Base-by-base conservation (phyloP, 2,329 filamentous ascomycete species). In the Colletotrichum spaethianum region DNA sequence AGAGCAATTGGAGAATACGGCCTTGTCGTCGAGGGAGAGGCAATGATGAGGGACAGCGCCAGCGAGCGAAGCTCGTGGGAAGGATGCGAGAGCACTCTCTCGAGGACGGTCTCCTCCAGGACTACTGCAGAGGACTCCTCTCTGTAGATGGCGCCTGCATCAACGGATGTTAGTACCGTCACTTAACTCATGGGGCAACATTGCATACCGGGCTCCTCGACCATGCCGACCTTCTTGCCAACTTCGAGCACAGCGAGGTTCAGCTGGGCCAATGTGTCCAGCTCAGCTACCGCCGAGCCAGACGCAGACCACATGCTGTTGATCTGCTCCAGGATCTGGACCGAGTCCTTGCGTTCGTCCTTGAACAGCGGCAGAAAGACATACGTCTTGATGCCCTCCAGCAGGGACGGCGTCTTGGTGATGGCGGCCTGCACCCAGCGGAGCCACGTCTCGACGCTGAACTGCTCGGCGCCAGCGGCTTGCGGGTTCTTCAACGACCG, bases 31-130 rank as follows among this genome's bases (percentile, higher is more conserved):
- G 93, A 90, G 12, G 91, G 90, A 0, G 94, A 96, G 12, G 92
- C 91, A 16, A 94, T 90, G 9, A 98, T 87, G 16, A 98, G 87
- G 36, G 94, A 94, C 46, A 98, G 87, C 0, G 94, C 94, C n/a
- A 95, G 89, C 31, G 95, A 89, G 36, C 95, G 91, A 63, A 96
- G 91, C 74, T 90, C 86, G 76, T 90, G 84, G 76, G 90, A 90
- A 52, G 86, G 86, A 81, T 89, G 86, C 3, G 83, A 83, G 38
- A 92, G 80, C 3, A 92, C 85, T 42, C 78, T 81, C 46, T 88
- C 86, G 9, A 93, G 80, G 2, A 88, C 81, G 16, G 79, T 73
- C 67, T 83, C 82, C 65, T 84, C 80, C 42, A 88, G 77, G 1
- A 82, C 77, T 31, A 77, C 74, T 8, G 78, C 69, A 14, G 70